Base-by-base conservation (phyloP, 2,329 filamentous ascomycete species). In the Aureobasidium sp. region DNA sequence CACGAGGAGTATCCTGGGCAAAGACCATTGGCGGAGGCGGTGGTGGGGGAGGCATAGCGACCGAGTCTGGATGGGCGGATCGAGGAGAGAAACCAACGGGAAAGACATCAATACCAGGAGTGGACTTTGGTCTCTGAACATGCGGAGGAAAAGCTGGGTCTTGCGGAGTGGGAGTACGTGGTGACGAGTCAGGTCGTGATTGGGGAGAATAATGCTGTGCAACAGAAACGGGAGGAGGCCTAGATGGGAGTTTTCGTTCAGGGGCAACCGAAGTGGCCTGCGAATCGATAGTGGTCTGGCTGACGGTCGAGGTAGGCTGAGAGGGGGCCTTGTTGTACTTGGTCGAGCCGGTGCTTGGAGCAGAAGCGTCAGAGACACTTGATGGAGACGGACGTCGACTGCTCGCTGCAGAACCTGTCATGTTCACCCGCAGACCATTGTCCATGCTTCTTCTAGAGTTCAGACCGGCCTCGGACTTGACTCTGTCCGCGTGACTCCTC, bases 1-100 rank as follows among this genome's bases (percentile, higher is more conserved):
- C 91, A 64, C 90, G 84, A 0, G 93, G 93, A 14, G 87, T 82
- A 44, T 91, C 86, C 47, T 87, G 80, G 39, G 83, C 80, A 44
- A 82, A 67, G 57, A 86, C 78, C 67, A 86, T 83, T 9, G 91
- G 83, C 0, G 88, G 86, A 0, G 90, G 88, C 2, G 89, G 91
- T 0, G 91, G 91, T 0, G 90, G 85, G 17, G 78, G 79, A 41
- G 83, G 75, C 1, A 62, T 44, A 27, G 48, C 52, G 3, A 62
- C 44, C 3, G 58, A 53, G 27, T 79, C 67, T 62, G 65, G 65
- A 66, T 47, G 63, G 47, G 41, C n/a, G 5, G 67, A 74, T 75
- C 76, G 78, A 72, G 72, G 62, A 66, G 71, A 68, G 81, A 65
- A 73, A 11, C 67, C 70, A 20, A 17, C 44, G 3, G 37, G 48